A percentile compares a stretch with the other conserved stretches of the same genome.
Conservation (phyloP, 208 protist genomes). For the Leishmania gerbilli region DNA sequence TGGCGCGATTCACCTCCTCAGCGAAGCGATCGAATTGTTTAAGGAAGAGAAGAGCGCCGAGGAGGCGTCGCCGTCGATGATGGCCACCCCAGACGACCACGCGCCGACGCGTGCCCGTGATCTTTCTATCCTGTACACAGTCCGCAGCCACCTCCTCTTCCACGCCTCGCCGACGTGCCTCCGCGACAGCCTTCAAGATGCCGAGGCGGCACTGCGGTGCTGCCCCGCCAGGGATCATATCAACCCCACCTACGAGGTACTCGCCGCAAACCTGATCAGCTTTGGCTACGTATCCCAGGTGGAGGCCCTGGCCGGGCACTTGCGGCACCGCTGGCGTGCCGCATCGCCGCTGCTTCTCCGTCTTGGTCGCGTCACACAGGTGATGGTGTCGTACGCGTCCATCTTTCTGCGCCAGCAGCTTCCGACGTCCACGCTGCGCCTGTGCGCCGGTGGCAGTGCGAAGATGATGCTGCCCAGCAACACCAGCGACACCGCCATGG, state of each 20-base stretch:
- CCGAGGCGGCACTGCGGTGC: slow-evolving; percentile 21
- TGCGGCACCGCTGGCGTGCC: slow-evolving; percentile 27
- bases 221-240: slow-evolving; percentile 22
- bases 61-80: neutral
- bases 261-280: slow-evolving; percentile 28
- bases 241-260: slow-evolving; percentile 31
- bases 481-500: neutral
- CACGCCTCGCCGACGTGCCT: slow-evolving; percentile 24
- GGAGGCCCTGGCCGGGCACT: slow-evolving; percentile 15
- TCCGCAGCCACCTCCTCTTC: slow-evolving; percentile 34
- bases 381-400: slow-evolving; percentile 32
- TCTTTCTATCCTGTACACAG: slow-evolving; percentile 33
- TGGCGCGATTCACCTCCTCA: slow-evolving; percentile 16
- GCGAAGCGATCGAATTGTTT: slow-evolving; percentile 10
- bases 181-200: slow-evolving; percentile 25
- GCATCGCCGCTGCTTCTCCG: slow-evolving; percentile 25
- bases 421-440: neutral
- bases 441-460: neutral
- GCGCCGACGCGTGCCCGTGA: slow-evolving; percentile 18
- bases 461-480: neutral
- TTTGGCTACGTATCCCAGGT: slow-evolving; percentile 28
- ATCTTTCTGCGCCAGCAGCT: slow-evolving; percentile 30
- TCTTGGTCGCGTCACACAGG: slow-evolving; percentile 30
- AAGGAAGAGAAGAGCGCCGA: neutral
- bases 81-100: neutral